A percentile compares a stretch with the other conserved stretches of the same genome.
Evolutionary conservation across 2,329 filamentous ascomycete species (phyloP).

Genomic region (Penicillium italicum): DNA sequence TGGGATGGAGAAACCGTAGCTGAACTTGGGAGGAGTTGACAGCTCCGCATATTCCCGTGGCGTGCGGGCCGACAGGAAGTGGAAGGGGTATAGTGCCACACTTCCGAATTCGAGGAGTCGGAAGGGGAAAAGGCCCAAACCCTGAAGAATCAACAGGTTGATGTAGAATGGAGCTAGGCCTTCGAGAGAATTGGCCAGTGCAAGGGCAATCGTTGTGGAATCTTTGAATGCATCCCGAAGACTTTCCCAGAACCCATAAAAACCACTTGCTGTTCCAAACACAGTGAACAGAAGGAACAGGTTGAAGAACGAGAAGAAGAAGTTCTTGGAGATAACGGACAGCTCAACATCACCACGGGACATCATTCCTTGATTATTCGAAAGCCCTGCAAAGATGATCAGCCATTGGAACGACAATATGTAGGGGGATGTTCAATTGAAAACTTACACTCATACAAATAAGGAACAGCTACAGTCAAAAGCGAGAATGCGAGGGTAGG

Average conservation of each 20-base stretch:
- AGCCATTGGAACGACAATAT: slow-evolving; percentile 1
- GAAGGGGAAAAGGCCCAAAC: slow-evolving; percentile 89
- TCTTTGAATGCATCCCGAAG: slow-evolving; percentile 73
- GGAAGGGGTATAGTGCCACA: slow-evolving; percentile 77
- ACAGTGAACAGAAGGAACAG: slow-evolving; percentile 93
- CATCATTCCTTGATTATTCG: slow-evolving; percentile 88
- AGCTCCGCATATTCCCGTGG: slow-evolving; percentile 85
- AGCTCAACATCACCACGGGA: slow-evolving; percentile 92
- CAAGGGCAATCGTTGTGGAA: slow-evolving; percentile 70
- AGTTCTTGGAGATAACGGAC: slow-evolving; percentile 95
- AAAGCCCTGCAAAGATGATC: slow-evolving; percentile 54
- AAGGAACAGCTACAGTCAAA: slow-evolving; percentile 85
- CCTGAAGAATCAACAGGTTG: slow-evolving; percentile 91
- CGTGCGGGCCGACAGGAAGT: slow-evolving; percentile 73
- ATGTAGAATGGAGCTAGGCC: slow-evolving; percentile 78
- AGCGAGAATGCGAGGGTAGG: slow-evolving; percentile 82
- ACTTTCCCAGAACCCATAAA: slow-evolving; percentile 61
- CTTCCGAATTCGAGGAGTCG: slow-evolving; percentile 85
- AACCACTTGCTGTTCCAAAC: slow-evolving; percentile 73
- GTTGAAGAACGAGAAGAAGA: slow-evolving; percentile 99
- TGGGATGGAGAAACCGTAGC: slow-evolving; percentile 93
- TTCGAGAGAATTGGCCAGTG: slow-evolving; percentile 72
- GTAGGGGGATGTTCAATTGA: not conserved
- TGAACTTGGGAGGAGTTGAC: slow-evolving; percentile 77
- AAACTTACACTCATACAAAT: slow-evolving; percentile 77